phyloP scores from a whole-genome alignment of 179 eudicot genomes.

The Beta macrorhiza region DNA sequence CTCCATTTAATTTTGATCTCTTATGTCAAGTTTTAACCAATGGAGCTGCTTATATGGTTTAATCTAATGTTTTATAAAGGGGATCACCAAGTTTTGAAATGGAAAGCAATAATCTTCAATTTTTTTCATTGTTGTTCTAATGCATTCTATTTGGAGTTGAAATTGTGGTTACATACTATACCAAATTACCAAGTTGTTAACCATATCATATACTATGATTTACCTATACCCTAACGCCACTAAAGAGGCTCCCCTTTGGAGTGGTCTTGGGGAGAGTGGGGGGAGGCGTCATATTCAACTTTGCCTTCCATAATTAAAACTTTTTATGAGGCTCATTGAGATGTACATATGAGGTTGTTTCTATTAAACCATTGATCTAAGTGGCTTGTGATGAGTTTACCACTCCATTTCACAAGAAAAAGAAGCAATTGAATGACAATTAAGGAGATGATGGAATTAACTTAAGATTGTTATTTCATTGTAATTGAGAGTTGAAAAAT shows the following conservation, averaged over 20 bases:
- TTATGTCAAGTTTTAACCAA: too few species aligned
- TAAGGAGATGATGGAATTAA: neutral
- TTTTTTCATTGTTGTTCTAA: neutral
- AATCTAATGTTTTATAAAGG: too few species aligned
- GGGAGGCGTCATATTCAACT: neutral
- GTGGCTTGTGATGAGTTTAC: too few species aligned
- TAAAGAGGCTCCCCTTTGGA: neutral
- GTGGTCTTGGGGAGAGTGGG: neutral
- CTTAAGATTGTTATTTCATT: neutral
- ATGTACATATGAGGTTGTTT: neutral
- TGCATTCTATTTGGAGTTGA: neutral
- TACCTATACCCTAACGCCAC: too few species aligned
- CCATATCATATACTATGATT: neutral
- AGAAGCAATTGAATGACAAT: neutral
- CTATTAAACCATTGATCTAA: neutral
- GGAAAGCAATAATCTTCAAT: neutral
- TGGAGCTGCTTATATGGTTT: neutral
- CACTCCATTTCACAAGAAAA: neutral
- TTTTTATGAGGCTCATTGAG: neutral
- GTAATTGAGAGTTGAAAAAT: neutral
- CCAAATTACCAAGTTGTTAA: neutral
- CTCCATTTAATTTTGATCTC: neutral
- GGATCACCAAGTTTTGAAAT: neutral
- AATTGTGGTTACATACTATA: neutral
- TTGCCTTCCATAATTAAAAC: neutral